phyloP scores from a whole-genome alignment of 2,329 filamentous ascomycete genomes.

The Atkinsonella hypoxylon region DNA sequence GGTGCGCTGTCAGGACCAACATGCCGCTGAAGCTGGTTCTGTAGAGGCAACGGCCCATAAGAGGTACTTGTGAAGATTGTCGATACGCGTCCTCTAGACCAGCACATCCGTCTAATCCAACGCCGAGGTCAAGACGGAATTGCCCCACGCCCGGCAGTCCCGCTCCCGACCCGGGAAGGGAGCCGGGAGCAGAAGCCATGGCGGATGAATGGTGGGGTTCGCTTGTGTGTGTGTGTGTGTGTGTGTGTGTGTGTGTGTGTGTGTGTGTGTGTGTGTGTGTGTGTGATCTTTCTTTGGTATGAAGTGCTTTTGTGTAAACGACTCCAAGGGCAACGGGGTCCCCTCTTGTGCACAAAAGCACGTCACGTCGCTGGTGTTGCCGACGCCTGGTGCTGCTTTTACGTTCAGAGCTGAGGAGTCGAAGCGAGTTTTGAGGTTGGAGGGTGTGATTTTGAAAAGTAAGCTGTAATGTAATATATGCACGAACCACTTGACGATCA shows the following conservation, averaged over 20 bases:
- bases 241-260: neutral
- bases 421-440: neutral
- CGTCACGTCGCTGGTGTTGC: neutral
- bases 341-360: neutral
- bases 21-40: neutral
- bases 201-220: neutral
- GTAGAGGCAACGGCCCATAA: neutral
- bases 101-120: constrained; percentile 1
- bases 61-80: neutral
- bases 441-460: neutral
- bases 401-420: neutral
- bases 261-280: neutral
- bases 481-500: neutral
- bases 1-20: neutral
- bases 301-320: neutral
- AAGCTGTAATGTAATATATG: constrained; percentile 4
- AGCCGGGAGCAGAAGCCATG: constrained; percentile 2
- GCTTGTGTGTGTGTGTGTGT: neutral
- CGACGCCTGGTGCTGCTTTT: constrained; percentile 7
- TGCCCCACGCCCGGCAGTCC: constrained; percentile 7
- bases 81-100: neutral
- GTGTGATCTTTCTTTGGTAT: neutral
- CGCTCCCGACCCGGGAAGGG: neutral
- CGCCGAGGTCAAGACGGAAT: constrained; percentile 6
- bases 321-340: neutral